Percentiles rank a stretch among this genome's conserved stretches.
Conservation (phyloP, 75 land plant genomes). For the Selaginella moellendorffii region DNA sequence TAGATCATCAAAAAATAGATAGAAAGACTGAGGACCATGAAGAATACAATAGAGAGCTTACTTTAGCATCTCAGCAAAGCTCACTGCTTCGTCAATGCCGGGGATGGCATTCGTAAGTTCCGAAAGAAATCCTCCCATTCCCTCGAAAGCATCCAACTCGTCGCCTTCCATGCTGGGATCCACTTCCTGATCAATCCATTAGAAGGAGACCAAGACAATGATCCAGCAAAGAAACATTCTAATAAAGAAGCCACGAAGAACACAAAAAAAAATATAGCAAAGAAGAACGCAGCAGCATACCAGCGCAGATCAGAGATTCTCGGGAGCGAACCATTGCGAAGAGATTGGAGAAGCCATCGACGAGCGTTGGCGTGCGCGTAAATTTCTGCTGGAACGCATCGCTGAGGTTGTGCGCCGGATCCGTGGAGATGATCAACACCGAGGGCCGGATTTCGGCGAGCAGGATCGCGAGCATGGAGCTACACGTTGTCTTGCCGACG, state of each 20-base stretch:
- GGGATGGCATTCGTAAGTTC: slow-evolving; percentile 94
- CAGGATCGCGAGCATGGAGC: slow-evolving; percentile 65
- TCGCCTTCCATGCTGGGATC: slow-evolving; percentile 85
- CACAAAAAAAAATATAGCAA: too few relatives aligned
- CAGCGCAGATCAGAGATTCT: too few relatives aligned
- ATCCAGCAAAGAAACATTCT: too few relatives aligned
- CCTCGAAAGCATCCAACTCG: slow-evolving; percentile 42
- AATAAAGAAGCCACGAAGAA: too few relatives aligned
- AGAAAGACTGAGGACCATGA: background rate
- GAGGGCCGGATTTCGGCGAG: slow-evolving; percentile 51
- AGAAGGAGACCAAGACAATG: too few relatives aligned
- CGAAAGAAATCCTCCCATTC: slow-evolving; percentile 56
- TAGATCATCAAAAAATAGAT: slow-evolving; percentile 18
- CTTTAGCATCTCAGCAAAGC: slow-evolving; percentile 99
- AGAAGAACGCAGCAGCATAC: too few relatives aligned
- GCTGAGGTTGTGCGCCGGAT: slow-evolving; percentile 93
- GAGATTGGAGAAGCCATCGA: slow-evolving; percentile 70
- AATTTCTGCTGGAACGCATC: slow-evolving; percentile 90
- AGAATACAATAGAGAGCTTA: slow-evolving; percentile 10
- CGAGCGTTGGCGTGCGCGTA: slow-evolving; percentile 67
- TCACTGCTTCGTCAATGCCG: slow-evolving; percentile 96
- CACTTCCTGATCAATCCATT: slow-evolving; percentile 76
- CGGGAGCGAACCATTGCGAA: slow-evolving; percentile 96
- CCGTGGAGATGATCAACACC: slow-evolving; percentile 84
- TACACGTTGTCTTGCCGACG: slow-evolving; percentile 93